Conservation (phyloP, 2,329 filamentous ascomycete species). For the Calonectria pseudoreteaudii region DNA sequence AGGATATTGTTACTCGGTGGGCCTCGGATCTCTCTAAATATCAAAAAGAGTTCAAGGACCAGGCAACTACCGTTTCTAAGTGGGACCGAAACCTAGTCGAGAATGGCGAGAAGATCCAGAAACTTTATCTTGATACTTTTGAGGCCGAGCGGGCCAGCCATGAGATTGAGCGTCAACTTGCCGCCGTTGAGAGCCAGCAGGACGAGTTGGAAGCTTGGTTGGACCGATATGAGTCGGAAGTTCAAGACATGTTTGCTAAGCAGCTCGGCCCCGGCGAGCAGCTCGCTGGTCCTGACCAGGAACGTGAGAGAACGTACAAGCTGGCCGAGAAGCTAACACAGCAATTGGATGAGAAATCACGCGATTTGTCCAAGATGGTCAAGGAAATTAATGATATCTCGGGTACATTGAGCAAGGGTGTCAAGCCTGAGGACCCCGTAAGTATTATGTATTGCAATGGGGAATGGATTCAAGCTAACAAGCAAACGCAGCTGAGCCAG, state of each 20-base stretch:
- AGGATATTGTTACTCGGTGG: constrained; percentile 98
- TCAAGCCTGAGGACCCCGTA: constrained; percentile 89
- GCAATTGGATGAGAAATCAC: constrained; percentile 91
- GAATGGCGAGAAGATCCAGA: constrained; percentile 95
- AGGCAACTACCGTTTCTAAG: constrained; percentile 85
- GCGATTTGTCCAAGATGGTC: constrained; percentile 94
- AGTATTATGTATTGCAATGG: constrained; percentile 49
- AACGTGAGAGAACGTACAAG: constrained; percentile 96
- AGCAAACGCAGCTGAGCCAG: constrained; percentile 78
- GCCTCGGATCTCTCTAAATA: constrained; percentile 95
- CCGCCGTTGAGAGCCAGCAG: constrained; percentile 91
- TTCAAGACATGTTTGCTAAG: constrained; percentile 87
- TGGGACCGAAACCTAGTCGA: constrained; percentile 96
- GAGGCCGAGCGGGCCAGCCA: constrained; percentile 93
- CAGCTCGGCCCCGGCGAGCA: constrained; percentile 81
- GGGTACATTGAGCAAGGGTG: constrained; percentile 88
- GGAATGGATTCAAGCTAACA: constrained; percentile 40
- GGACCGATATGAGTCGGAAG: constrained; percentile 90
- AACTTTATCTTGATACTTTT: constrained; percentile 90
- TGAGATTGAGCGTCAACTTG: constrained; percentile 93
- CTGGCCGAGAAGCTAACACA: constrained; percentile 93
- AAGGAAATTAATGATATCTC: constrained; percentile 97
- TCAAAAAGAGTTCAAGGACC: constrained; percentile 94
- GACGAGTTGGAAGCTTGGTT: constrained; percentile 90
- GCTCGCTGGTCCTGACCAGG: constrained; percentile 89